Evolutionary conservation across 2,329 filamentous ascomycete species (phyloP), one percentile per base, ranked within the genome.

Genomic region (Hypoxylon sp.): DNA sequence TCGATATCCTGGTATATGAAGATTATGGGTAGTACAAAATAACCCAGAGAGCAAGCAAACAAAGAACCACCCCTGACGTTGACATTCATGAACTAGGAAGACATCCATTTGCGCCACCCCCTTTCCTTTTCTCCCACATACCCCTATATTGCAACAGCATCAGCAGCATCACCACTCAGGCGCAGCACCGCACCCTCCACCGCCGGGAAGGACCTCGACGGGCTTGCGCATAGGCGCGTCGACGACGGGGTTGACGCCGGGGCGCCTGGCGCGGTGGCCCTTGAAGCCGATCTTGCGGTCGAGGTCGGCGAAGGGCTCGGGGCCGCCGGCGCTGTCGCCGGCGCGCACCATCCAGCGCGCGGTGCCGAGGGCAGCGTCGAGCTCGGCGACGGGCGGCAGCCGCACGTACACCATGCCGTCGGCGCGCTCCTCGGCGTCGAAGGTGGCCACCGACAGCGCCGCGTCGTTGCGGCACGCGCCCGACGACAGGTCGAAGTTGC

Each of bases 341-440:
- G 88, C 89, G 77, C 82, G 88, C 15, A 96, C 86, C 76, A 84
- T 90, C 86, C 90, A 97, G 75, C 85, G 88, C 67, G 81, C 79
- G 0, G 92, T 97, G 0, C 91, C 91, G 23, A 97, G 78, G 53
- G 91, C 83, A 1, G 82, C 82, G 72, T 97, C 92, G 40, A 97
- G 79, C 76, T 96, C 92, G 49, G 88, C 87, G 0, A 93, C 82
- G 0, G 91, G 88, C 17, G 92, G 92, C 23, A 97, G 79, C 75
- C 89, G 89, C 61, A 96, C 75, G 73, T 95, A 94, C 2, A 97
- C 81, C 81, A 86, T 85, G 0, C 90, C 91, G 72, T 95, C 91
- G 0, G 63, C 54, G 9, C 91, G 79, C 71, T 88, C 88, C 73
- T 96, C 90, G 3, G 86, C 86, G 0, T 84, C 83, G 73, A 97